These are phyloP conservation scores for Botrytis cinerea DNA, from an alignment of 2,329 filamentous ascomycete genomes.

Conservation along the genomic window DNA sequence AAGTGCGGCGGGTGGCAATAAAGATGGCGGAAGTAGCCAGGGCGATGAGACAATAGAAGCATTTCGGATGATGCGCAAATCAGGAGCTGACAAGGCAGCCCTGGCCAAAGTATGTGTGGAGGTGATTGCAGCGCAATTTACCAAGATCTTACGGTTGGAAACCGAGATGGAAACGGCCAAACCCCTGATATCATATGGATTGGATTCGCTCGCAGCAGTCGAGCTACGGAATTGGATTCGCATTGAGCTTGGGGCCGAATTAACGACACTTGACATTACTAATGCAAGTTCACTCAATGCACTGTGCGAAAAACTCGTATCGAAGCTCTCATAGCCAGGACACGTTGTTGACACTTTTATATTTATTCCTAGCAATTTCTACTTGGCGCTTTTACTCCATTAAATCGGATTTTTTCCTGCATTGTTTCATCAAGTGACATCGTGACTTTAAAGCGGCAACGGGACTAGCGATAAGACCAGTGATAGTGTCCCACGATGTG, in stretches of 20 bases:
- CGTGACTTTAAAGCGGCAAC: background rate
- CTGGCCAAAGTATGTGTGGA: constrained; percentile 32
- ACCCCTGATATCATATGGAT: constrained; percentile 33
- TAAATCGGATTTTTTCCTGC: background rate
- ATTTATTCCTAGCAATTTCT: constrained; percentile 3
- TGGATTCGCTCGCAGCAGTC: constrained; percentile 55
- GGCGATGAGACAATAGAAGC: constrained; percentile 27
- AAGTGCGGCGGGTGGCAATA: background rate
- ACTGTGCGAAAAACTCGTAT: background rate
- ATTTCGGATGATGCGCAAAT: constrained; percentile 21
- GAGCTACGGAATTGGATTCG: constrained; percentile 52
- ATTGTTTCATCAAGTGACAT: background rate
- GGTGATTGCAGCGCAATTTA: constrained; percentile 34
- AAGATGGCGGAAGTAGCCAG: constrained; percentile 22
- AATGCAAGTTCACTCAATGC: background rate
- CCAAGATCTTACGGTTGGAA: constrained; percentile 35
- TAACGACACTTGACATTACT: constrained; percentile 2
- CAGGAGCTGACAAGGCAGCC: constrained; percentile 29
- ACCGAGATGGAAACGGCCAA: constrained; percentile 37
- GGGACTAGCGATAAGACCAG: background rate
- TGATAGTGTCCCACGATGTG: too few relatives aligned
- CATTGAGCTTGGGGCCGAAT: constrained; percentile 41
- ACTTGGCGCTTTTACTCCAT: background rate
- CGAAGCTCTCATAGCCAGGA: background rate
- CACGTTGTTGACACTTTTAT: background rate